Evolutionary conservation across 345 rosid species (phyloP).

Genomic region (Eucalyptus erythrocorys): DNA sequence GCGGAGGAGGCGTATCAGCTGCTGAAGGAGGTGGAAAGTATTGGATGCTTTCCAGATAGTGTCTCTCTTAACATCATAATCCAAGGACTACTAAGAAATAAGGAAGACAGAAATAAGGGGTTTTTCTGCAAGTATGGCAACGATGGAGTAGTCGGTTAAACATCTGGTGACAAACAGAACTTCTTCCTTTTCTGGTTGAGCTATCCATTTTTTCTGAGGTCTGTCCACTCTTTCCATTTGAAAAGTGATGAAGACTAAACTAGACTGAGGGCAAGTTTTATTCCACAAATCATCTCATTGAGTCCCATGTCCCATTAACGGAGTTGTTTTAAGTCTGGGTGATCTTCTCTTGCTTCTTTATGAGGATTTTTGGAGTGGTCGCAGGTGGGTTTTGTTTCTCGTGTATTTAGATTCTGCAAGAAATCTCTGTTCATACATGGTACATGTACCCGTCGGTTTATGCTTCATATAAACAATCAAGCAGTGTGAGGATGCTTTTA

Average conservation of each 20-base stretch:
- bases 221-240: not conserved
- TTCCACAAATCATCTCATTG: not conserved
- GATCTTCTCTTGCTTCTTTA: not conserved
- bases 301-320: not conserved
- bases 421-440: not conserved
- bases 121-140: not conserved
- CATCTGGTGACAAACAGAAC: not conserved
- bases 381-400: not conserved
- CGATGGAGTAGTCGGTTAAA: not conserved
- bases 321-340: not conserved
- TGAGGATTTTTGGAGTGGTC: not conserved
- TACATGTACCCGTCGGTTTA: not conserved
- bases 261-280: not conserved
- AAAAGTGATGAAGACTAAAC: not conserved
- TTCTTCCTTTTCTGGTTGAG: not conserved
- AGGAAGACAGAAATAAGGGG: not conserved
- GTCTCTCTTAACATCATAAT: not conserved
- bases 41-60: not conserved
- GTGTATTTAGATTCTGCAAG: not conserved
- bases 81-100: not conserved
- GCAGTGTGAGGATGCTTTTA: not conserved
- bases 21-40: not conserved
- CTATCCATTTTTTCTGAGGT: not conserved
- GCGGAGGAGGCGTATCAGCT: not conserved
- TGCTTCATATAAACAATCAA: not conserved